Evolutionary conservation across 2,329 filamentous ascomycete genomes (phyloP), one percentile per base, ranked within the genome.

Genomic region (Colletotrichum sp.): DNA sequence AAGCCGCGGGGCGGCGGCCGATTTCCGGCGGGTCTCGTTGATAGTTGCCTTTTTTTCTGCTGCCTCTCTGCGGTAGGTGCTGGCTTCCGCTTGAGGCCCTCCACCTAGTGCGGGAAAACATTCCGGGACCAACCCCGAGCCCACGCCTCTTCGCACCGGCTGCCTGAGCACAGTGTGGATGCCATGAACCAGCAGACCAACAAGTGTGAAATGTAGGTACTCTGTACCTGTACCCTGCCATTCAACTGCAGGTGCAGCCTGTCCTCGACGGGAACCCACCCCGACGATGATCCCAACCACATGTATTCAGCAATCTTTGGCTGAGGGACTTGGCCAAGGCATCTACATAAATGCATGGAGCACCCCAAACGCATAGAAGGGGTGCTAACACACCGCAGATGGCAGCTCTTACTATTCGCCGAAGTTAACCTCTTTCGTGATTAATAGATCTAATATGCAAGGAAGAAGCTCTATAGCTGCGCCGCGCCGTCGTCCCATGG

Each of bases 371-470:
- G 18, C 39, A n/a, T 18, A 49, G 18, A 49, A n/a, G 18, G 44
- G 18, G 6, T 12, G n/a, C 15, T 18, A 13, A 34, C 28, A 62
- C 28, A 16, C 8, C 10, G 15, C 30, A 30, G 30, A 30, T 34
- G 18, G 30, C 10, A 16, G 15, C 18, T 30, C 16, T n/a, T 15
- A n/a, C 12, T 21, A 34, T 60, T 76, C 70, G 64, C 73, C 70
- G 49, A 73, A 76, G 44, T 49, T 76, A 65, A 49, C 57, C 70
- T 73, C 70, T 69, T 73, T 67, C 13, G 24, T 75, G 60, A 77
- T 77, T 75, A 75, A 77, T 69, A 77, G 26, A 70, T 77, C 60
- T 77, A 75, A 49, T 77, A 66, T 75, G 66, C 75, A 74, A 75
- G 49, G 36, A 67, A 67, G 30, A 63, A 63, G 71, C 66, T 75